Evolutionary conservation across 441 rosid genomes (phyloP), one percentile per base, ranked within the genome.

Genomic region (Populus hybrid): DNA sequence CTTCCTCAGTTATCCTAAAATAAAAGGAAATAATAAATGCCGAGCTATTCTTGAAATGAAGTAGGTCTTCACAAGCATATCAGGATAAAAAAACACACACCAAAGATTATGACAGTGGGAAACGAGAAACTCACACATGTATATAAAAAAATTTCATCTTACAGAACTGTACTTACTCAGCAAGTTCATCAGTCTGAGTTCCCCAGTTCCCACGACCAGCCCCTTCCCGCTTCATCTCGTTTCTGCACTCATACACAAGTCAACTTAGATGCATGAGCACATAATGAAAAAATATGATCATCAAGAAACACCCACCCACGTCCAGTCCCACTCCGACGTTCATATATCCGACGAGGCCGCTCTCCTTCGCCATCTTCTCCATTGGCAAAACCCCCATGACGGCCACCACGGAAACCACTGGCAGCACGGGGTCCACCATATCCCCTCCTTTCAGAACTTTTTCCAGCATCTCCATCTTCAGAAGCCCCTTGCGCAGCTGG

Each of bases 161-260:
- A 28, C 26, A 28, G 34, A 28, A 26, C 34, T 70, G 71, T 68
- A 79, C 98, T 91, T 70, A 95, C 99, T 76, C 88, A 77, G 90
- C 65, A 82, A 92, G 75, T n/a, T 93, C 97, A 87, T 88, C 95
- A 75, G 85, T 78, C 14, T 86, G 74, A 68, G 88, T 84, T 84
- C 98, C 99, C 99, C 98, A 92, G 75, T 95, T 93, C 6, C 95
- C 90, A 71, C 89, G 92, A 54, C 99, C 98, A 84, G 91, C 75
- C 30, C 98, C 99, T 3, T 93, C 95, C 20, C 98, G 97, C 81
- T 92, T 95, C 50, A 87, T 1, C 76, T 88, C 98, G 75, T 73
- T 88, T 75, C 99, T 95, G 82, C 76, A 57, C 65, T 73, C 72
- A 68, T 30, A 69, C 24, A 28, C 38, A 38, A 4, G 28, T 11